phyloP scores from a whole-genome alignment of 345 rosid species.

The Lepidium sativum region DNA sequence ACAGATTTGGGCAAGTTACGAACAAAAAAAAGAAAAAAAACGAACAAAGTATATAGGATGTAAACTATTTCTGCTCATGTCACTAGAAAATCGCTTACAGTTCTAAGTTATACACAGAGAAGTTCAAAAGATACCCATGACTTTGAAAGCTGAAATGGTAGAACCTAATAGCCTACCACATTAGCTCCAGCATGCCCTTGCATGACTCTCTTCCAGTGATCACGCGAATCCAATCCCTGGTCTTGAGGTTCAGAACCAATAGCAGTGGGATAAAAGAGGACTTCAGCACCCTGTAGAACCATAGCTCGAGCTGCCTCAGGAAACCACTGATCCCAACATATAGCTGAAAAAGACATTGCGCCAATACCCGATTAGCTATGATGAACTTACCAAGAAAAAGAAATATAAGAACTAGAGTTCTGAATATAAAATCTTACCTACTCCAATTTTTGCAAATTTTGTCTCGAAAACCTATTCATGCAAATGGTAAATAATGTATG shows the following conservation, averaged over 20 bases:
- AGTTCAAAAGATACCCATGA: background rate
- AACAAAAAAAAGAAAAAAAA: background rate
- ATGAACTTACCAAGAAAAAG: background rate
- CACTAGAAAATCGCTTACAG: background rate
- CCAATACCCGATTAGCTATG: background rate
- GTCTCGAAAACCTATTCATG: slow-evolving; percentile 72
- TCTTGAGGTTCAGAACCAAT: slow-evolving; percentile 98
- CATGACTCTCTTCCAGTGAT: slow-evolving; percentile 93
- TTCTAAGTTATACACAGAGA: background rate
- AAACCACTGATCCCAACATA: slow-evolving; percentile 94
- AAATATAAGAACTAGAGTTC: background rate
- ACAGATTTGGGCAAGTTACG: background rate
- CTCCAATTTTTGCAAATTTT: slow-evolving; percentile 84
- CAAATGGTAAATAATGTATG: background rate
- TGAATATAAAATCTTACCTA: slow-evolving; percentile 44
- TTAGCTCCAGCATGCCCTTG: slow-evolving; percentile 99
- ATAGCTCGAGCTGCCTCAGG: slow-evolving; percentile 94
- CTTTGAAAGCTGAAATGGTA: background rate
- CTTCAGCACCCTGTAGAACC: slow-evolving; percentile 84
- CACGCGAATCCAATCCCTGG: slow-evolving; percentile 76
- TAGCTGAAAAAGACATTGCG: slow-evolving; percentile 38
- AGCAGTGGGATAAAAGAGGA: slow-evolving; percentile 83
- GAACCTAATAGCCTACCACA: slow-evolving; percentile 41
- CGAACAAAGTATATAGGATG: background rate
- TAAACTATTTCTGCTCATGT: background rate